Percentiles rank a stretch among this genome's conserved stretches.
Conservation (phyloP, 192 early-diverging fungal genomes). For the Coemansia sp. region DNA sequence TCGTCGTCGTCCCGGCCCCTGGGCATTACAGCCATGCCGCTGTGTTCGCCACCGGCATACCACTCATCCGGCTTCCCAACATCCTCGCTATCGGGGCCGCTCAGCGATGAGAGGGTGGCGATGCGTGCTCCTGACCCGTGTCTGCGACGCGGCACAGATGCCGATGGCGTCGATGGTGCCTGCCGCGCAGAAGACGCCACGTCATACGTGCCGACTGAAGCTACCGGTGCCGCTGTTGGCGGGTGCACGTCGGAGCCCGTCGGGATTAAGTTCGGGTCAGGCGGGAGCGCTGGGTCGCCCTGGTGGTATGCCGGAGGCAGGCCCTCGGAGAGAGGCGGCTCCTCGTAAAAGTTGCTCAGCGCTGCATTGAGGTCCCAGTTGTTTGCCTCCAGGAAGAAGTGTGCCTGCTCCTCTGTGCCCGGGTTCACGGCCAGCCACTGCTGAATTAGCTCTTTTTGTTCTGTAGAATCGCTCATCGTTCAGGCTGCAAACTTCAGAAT, state of each 20-base stretch:
- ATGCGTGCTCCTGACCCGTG: conserved; percentile 50
- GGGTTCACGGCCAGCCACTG: conserved; percentile 61
- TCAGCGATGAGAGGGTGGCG: conserved; percentile 46
- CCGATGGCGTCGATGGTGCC: conserved; percentile 10
- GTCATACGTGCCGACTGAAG: conserved; percentile 27
- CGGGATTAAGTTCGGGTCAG: conserved; percentile 36
- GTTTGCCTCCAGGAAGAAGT: conserved; percentile 73
- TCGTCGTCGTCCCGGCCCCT: conserved; percentile 17
- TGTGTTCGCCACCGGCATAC: conserved; percentile 94
- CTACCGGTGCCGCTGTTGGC: conserved; percentile 30
- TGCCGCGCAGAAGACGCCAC: conserved; percentile 10
- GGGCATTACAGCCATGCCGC: conserved; percentile 61
- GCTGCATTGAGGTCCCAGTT: conserved; percentile 78
- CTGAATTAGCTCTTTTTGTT: conserved; percentile 59
- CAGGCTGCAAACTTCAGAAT: not conserved
- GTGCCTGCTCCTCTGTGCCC: conserved; percentile 59
- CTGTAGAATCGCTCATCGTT: conserved; percentile 30
- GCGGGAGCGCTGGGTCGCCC: conserved; percentile 35
- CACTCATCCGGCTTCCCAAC: conserved; percentile 52
- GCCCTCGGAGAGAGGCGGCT: conserved; percentile 53
- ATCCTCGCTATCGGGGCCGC: conserved; percentile 14
- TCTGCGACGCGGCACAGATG: conserved; percentile 44
- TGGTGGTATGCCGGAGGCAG: conserved; percentile 33
- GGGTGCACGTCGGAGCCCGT: conserved; percentile 8
- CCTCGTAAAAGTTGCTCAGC: conserved; percentile 69